phyloP scores from a whole-genome alignment of 2,329 filamentous ascomycete species.

The Neopestalotiopsis sp. region DNA sequence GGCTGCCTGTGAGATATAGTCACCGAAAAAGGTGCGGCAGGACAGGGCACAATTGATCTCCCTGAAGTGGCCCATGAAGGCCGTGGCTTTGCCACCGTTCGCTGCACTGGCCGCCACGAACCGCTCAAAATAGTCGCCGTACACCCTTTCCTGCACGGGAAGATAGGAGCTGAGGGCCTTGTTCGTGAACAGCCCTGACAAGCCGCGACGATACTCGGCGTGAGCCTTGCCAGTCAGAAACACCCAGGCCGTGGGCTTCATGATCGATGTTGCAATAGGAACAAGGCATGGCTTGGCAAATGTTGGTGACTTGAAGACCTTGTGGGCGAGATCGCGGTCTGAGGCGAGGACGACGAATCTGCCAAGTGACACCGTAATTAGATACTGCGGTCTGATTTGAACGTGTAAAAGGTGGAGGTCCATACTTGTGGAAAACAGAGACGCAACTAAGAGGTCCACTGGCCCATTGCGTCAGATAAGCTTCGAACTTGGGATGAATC shows the following conservation, averaged over 20 bases:
- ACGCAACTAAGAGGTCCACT: constrained; percentile 82
- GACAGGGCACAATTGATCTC: constrained; percentile 81
- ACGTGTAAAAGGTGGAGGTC: background rate
- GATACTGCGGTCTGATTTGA: background rate
- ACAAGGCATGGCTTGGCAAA: constrained; percentile 82
- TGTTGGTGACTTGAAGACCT: constrained; percentile 79
- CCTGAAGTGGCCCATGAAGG: constrained; percentile 76
- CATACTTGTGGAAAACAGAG: constrained; percentile 83
- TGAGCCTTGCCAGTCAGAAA: constrained; percentile 80
- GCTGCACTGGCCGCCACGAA: constrained; percentile 66
- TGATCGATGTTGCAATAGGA: constrained; percentile 75
- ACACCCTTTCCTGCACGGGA: constrained; percentile 75
- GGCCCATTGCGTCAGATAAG: constrained; percentile 78
- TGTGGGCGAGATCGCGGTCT: constrained; percentile 78
- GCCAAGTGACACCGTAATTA: background rate
- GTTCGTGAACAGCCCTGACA: constrained; percentile 77
- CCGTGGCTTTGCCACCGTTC: constrained; percentile 60
- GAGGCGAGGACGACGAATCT: constrained; percentile 83
- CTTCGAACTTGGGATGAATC: constrained; percentile 74
- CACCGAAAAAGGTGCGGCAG: constrained; percentile 79
- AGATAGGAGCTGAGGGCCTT: constrained; percentile 74
- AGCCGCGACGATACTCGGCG: constrained; percentile 77
- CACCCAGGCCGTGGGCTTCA: constrained; percentile 77
- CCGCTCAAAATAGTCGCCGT: constrained; percentile 70
- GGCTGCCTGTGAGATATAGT: constrained; percentile 75